Conservation (phyloP, 129 eudicot species). For the Ambrosia trifida region DNA sequence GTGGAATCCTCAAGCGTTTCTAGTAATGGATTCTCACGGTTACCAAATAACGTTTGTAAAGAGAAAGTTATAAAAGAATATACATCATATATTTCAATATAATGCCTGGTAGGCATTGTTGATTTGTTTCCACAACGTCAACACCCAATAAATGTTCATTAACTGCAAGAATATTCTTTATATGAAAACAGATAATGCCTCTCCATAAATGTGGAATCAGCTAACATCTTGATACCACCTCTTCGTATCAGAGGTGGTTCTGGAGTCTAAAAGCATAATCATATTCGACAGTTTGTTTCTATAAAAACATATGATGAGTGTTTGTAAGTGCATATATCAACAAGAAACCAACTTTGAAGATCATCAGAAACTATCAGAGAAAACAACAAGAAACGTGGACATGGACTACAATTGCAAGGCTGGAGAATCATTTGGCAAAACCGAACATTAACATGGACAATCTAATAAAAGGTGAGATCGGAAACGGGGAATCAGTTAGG, state of each 20-base stretch:
- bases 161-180: not conserved
- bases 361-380: not conserved
- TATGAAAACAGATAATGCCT: not conserved
- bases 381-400: too few species aligned
- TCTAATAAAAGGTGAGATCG: too few species aligned
- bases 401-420: too few species aligned
- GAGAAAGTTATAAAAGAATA: not conserved
- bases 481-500: too few species aligned
- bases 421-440: too few species aligned
- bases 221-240: conserved; percentile 2
- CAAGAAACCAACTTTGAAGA: not conserved
- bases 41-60: not conserved
- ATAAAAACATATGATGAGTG: not conserved
- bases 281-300: not conserved
- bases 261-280: not conserved
- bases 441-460: too few species aligned
- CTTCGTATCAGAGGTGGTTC: not conserved
- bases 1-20: too few species aligned
- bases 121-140: not conserved
- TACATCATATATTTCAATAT: not conserved
- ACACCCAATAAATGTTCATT: not conserved
- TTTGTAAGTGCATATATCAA: not conserved
- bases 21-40: too few species aligned
- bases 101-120: not conserved
- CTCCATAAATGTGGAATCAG: conserved; percentile 1